Conservation (phyloP, 768 basidiomycete genomes). For the Kwoniella newhampshirensis region DNA sequence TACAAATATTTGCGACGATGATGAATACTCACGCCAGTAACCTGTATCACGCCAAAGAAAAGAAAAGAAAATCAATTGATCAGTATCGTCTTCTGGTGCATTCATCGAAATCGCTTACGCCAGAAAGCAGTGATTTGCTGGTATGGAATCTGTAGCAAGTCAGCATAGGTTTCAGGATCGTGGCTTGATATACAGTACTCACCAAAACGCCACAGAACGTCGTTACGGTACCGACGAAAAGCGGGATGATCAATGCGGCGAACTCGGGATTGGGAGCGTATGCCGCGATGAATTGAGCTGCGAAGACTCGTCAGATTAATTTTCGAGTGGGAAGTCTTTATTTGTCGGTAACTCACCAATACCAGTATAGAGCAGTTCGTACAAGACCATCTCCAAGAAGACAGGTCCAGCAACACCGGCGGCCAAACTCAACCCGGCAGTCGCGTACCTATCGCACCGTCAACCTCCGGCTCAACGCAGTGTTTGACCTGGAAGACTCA, state of each 20-base stretch:
- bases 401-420: slow-evolving; percentile 45
- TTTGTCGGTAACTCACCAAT: slow-evolving; percentile 30
- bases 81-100: neutral
- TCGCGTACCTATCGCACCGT: slow-evolving; percentile 23
- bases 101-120: slow-evolving; percentile 16
- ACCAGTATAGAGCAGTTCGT: slow-evolving; percentile 52
- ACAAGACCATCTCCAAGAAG: slow-evolving; percentile 47
- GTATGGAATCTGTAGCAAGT: slow-evolving; percentile 46
- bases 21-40: slow-evolving; percentile 5
- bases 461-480: too few species aligned
- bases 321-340: neutral
- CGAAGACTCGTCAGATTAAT: neutral
- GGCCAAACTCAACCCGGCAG: slow-evolving; percentile 43
- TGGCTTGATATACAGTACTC: too few species aligned
- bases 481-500: too few species aligned
- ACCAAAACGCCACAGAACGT: too few species aligned
- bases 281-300: slow-evolving; percentile 45
- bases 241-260: slow-evolving; percentile 46
- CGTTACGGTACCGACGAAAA: slow-evolving; percentile 30
- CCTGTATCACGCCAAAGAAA: neutral
- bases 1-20: too few species aligned
- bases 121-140: slow-evolving; percentile 42
- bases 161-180: slow-evolving; percentile 23
- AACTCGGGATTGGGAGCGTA: slow-evolving; percentile 49
- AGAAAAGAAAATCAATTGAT: too few species aligned